Conservation (phyloP, 2,329 filamentous ascomycete genomes). For the Sarocladium kiliense region DNA sequence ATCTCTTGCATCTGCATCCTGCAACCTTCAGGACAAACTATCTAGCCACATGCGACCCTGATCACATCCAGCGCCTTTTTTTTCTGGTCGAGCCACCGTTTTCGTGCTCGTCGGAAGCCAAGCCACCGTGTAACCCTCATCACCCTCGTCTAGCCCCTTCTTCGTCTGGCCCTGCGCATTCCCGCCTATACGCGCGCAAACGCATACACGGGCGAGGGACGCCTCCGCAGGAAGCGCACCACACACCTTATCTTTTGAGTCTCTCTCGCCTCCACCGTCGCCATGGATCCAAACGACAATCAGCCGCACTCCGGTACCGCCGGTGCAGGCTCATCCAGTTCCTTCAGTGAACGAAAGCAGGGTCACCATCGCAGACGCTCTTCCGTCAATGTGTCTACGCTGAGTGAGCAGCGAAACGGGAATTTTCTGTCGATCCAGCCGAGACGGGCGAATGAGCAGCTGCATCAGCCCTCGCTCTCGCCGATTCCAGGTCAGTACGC, state of each 20-base stretch:
- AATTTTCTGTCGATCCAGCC: conserved; percentile 25
- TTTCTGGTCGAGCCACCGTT: background rate
- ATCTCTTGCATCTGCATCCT: background rate
- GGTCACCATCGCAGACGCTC: conserved; percentile 42
- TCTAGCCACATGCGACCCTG: background rate
- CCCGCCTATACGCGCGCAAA: background rate
- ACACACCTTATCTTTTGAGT: background rate
- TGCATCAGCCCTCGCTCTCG: conserved; percentile 31
- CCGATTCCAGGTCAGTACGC: conserved; percentile 50
- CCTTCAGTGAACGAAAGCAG: conserved; percentile 40
- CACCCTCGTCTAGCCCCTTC: background rate
- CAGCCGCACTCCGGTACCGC: conserved; percentile 14
- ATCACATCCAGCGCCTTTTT: background rate
- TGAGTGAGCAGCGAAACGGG: conserved; percentile 25
- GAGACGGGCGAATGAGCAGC: conserved; percentile 20
- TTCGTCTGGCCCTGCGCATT: background rate
- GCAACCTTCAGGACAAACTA: background rate
- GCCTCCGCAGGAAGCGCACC: background rate
- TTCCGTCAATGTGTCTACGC: conserved; percentile 29
- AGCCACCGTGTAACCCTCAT: background rate
- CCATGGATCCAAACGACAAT: conserved; percentile 1
- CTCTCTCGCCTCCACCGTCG: conserved; percentile 10
- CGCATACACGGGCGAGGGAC: background rate
- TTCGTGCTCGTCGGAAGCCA: background rate
- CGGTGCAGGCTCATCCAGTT: conserved; percentile 46